phyloP scores from a whole-genome alignment of 176 grass and related monocot genomes.

The Microstegium vimineum region DNA sequence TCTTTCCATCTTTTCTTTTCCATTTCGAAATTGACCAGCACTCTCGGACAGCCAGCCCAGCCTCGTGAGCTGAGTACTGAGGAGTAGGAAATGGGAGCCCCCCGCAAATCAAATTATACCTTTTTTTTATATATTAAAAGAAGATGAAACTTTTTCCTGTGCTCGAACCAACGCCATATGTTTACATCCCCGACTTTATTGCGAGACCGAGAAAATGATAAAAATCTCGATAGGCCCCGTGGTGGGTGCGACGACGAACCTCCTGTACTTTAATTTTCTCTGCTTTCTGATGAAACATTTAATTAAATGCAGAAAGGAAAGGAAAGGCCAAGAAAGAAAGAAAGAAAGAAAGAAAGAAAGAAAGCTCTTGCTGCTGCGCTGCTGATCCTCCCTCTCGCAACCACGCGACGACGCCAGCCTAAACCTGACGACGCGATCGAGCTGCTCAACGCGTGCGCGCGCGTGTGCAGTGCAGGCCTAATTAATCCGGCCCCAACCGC shows the following conservation, averaged over 20 bases:
- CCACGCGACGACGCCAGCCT: not conserved
- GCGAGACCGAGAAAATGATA: not conserved
- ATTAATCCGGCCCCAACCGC: constrained; percentile 12
- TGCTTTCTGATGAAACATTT: not conserved
- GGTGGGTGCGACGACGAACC: constrained; percentile 39
- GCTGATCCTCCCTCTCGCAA: not conserved
- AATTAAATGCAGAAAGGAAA: constrained; percentile 24
- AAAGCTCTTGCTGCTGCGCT: not conserved
- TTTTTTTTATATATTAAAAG: not conserved
- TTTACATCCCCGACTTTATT: constrained; percentile 18
- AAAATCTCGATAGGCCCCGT: constrained; percentile 4
- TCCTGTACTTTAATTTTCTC: not conserved
- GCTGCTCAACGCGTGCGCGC: not conserved
- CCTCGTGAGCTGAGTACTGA: no score
- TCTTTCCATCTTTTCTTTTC: constrained; percentile 62
- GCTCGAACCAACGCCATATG: constrained; percentile 35
- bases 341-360: not conserved
- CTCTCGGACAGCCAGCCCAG: constrained; percentile 29
- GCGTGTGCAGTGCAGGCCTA: not conserved
- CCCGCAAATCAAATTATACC: not conserved
- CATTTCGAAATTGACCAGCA: constrained; percentile 78
- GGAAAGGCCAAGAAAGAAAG: not conserved
- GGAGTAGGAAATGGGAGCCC: constrained; percentile 12
- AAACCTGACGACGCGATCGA: not conserved
- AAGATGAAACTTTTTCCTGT: constrained; percentile 16